Evolutionary conservation across 805 yeast genomes (phyloP).

Genomic region (Candida coquimbonensis): DNA sequence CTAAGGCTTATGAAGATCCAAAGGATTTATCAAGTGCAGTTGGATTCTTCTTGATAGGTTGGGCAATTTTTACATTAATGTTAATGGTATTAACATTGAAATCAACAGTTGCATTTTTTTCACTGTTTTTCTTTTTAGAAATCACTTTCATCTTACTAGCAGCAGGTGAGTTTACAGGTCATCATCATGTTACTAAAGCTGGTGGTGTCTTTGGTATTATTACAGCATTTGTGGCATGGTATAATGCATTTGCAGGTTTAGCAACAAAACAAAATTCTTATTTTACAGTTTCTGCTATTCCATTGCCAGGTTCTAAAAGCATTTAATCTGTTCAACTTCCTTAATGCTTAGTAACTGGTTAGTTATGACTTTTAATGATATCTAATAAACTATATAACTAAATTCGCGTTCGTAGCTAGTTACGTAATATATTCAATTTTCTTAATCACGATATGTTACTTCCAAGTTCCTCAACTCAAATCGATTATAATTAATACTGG

Average conservation of each 20-base stretch:
- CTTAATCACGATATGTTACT: too few relatives aligned
- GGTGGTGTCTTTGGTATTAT: constrained; percentile 53
- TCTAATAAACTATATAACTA: too few relatives aligned
- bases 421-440: too few relatives aligned
- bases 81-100: constrained; percentile 48
- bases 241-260: constrained; percentile 54
- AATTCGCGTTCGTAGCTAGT: too few relatives aligned
- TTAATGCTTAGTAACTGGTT: too few relatives aligned
- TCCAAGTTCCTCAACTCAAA: too few relatives aligned
- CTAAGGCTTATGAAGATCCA: constrained; percentile 39
- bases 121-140: constrained; percentile 44
- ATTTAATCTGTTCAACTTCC: background rate
- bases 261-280: constrained; percentile 52
- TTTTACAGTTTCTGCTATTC: constrained; percentile 24
- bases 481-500: too few relatives aligned
- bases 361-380: too few relatives aligned
- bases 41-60: constrained; percentile 53
- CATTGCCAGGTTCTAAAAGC: constrained; percentile 26
- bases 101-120: constrained; percentile 59
- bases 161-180: constrained; percentile 42
- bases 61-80: constrained; percentile 57
- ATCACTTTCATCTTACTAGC: constrained; percentile 51
- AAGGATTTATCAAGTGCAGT: constrained; percentile 40
- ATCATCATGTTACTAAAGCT: constrained; percentile 35
- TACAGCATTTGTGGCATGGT: constrained; percentile 49